Evolutionary conservation across 257 asterid species (phyloP).

Genomic region (Ilex aquifolium): DNA sequence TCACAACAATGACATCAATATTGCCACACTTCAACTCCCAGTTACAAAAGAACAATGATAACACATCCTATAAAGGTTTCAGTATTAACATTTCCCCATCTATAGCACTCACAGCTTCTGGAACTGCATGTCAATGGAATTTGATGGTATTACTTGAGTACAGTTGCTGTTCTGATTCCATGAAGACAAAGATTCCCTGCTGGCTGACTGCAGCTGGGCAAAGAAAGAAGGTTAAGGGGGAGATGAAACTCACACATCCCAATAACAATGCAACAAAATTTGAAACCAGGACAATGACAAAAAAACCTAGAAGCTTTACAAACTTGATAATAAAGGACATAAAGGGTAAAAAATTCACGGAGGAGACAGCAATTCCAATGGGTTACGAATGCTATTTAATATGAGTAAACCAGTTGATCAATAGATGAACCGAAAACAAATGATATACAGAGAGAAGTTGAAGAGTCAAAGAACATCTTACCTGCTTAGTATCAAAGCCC

Average conservation of each 20-base stretch:
- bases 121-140: slow-evolving; percentile 50
- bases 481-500: slow-evolving; percentile 42
- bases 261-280: not conserved
- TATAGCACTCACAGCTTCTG: slow-evolving; percentile 61
- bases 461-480: slow-evolving; percentile 4
- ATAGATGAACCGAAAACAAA: too few species aligned
- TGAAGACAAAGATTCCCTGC: slow-evolving; percentile 38
- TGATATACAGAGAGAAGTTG: too few species aligned
- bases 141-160: slow-evolving; percentile 43
- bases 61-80: too few species aligned
- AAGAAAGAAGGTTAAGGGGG: slow-evolving; percentile 16
- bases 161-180: slow-evolving; percentile 38
- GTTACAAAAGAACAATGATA: too few species aligned
- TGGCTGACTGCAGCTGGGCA: slow-evolving; percentile 32
- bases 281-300: not conserved
- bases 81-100: too few species aligned
- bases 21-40: too few species aligned
- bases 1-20: too few species aligned
- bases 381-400: too few species aligned
- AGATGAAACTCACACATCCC: not conserved
- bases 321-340: too few species aligned
- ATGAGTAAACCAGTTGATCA: too few species aligned
- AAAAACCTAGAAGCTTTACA: not conserved
- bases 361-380: too few species aligned
- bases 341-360: too few species aligned